Evolutionary conservation across 2,329 filamentous ascomycete species (phyloP), one percentile per base, ranked within the genome.

Genomic region (Plenodomus biglobosus): DNA sequence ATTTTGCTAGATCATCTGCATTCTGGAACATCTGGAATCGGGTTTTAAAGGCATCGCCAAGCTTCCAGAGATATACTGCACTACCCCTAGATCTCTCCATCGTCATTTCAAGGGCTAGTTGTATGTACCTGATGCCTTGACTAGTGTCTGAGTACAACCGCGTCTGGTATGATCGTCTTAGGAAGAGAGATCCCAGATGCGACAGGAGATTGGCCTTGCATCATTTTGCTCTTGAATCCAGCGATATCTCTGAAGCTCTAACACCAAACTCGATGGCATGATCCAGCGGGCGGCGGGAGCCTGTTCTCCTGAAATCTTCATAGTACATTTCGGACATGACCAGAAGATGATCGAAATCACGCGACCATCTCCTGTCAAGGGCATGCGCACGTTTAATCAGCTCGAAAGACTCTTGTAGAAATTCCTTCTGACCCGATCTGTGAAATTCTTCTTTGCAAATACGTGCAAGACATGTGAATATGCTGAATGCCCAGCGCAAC

Each of bases 371-470:
- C 38, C 38, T 40, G 38, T 40, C 21, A 40, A 40, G 21, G 38
- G 38, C 38, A 40, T 40, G 38, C 38, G 38, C 38, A 40, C 21
- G 38, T 40, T 40, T 40, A 40, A 40, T 40, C n/a, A 40, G 38
- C 38, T 40, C 20, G 38, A 40, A 40, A 27, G 38, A 40, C 38
- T 40, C 38, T 40, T 40, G 38, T 40, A 40, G 38, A 40, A 40
- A 40, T 40, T 40, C 20, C 38, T 40, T 40, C 38, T 40, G 38
- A 40, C 38, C 38, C 20, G 20, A 40, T 40, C 38, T 40, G 38
- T 40, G 38, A 40, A 40, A 40, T 40, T 40, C 38, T 40, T 40
- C 38, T 40, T 40, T 40, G 38, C 38, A 40, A 40, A 40, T 40
- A 40, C 38, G 38, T 22, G 19, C 38, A 40, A 40, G 38, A 40